These are phyloP conservation scores for Boletus patriciae DNA, from an alignment of 768 basidiomycete genomes.

Conservation along the genomic window DNA sequence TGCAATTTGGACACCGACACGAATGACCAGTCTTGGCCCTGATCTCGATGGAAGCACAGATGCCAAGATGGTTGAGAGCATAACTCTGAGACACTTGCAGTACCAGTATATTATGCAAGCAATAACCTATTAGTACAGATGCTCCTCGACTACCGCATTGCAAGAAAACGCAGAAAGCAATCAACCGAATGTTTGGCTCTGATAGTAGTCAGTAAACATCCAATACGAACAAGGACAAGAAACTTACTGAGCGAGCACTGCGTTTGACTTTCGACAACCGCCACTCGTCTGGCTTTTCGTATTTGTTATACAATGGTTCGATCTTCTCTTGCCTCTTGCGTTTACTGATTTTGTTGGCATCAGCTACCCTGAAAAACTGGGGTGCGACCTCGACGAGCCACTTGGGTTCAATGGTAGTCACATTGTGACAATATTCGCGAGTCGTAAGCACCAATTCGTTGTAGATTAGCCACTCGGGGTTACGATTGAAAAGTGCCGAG, in stretches of 20 bases:
- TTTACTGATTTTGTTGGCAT: slow-evolving; percentile 96
- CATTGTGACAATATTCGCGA: slow-evolving; percentile 91
- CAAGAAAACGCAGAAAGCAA: background rate
- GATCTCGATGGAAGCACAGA: background rate
- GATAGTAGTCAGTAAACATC: slow-evolving; percentile 18
- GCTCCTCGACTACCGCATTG: slow-evolving; percentile 1
- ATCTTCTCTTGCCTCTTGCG: slow-evolving; percentile 96
- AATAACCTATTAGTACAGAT: slow-evolving; percentile 14
- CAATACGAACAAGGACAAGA: slow-evolving; percentile 17
- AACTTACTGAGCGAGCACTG: slow-evolving; percentile 74
- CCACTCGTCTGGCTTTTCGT: slow-evolving; percentile 95
- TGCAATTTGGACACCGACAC: background rate
- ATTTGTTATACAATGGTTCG: slow-evolving; percentile 93
- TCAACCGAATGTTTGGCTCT: slow-evolving; percentile 92
- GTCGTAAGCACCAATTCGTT: slow-evolving; percentile 96
- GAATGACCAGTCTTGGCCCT: background rate
- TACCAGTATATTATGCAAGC: slow-evolving; percentile 1
- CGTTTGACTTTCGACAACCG: slow-evolving; percentile 89
- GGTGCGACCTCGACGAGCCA: slow-evolving; percentile 99
- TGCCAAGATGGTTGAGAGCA: background rate
- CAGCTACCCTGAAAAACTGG: slow-evolving; percentile 98
- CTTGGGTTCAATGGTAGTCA: slow-evolving; percentile 95
- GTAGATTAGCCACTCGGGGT: slow-evolving; percentile 95
- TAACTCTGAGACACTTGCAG: background rate
- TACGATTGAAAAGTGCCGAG: slow-evolving; percentile 93